A percentile compares a stretch with the other conserved stretches of the same genome.
These are phyloP conservation scores for Avena eriantha DNA, from an alignment of 176 grass and related monocot genomes.

Conservation along the genomic window DNA sequence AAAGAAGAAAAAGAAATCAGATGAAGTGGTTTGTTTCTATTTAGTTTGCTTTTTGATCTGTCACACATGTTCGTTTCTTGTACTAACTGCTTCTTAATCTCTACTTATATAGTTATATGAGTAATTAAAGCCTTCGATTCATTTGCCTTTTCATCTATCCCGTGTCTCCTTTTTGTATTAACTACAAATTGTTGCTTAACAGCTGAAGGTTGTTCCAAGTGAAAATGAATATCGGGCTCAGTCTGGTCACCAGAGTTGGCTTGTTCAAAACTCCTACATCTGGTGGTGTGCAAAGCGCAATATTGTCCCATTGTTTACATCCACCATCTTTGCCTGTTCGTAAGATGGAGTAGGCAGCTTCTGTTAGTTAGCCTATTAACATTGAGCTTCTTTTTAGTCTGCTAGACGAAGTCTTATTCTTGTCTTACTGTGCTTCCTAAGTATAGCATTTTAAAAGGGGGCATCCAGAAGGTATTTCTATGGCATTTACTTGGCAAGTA, in stretches of 20 bases:
- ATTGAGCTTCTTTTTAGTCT: neutral
- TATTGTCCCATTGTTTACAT: slow-evolving; percentile 80
- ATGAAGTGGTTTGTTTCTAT: neutral
- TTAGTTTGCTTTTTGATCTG: neutral
- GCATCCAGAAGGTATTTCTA: too few species aligned
- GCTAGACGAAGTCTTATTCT: neutral
- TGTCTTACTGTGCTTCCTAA: slow-evolving; percentile 8
- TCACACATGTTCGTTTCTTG: neutral
- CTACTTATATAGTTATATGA: neutral
- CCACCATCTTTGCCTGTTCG: slow-evolving; percentile 88
- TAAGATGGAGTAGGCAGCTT: slow-evolving; percentile 87
- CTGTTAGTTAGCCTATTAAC: neutral
- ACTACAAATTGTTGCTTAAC: neutral
- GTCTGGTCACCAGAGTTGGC: slow-evolving; percentile 60
- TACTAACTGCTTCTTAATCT: neutral
- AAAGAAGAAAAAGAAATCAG: neutral
- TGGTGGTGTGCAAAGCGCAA: slow-evolving; percentile 92
- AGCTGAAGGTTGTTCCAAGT: slow-evolving; percentile 32
- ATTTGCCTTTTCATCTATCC: too few species aligned
- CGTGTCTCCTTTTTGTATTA: too few species aligned
- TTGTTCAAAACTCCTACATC: slow-evolving; percentile 96
- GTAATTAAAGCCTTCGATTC: neutral
- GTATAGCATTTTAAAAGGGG: too few species aligned
- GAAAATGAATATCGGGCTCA: slow-evolving; percentile 46
- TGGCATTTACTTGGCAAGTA: too few species aligned